These are phyloP conservation scores for Lyophyllum semitale DNA, from an alignment of 768 basidiomycete genomes.

Conservation along the genomic window DNA sequence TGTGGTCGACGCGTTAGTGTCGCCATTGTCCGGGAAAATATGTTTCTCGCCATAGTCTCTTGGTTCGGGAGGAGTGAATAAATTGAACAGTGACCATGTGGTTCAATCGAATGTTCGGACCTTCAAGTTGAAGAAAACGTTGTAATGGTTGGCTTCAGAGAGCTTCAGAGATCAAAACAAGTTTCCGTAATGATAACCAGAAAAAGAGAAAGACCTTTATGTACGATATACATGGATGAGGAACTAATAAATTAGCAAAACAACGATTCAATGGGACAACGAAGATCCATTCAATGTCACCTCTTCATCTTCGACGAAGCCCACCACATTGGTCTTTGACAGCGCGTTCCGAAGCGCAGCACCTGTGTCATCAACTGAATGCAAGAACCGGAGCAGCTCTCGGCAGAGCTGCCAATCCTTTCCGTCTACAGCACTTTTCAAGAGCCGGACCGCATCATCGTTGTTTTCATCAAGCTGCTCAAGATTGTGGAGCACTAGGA, in stretches of 20 bases:
- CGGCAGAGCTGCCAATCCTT: conserved; percentile 91
- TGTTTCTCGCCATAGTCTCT: conserved; percentile 21
- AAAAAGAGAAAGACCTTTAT: background rate
- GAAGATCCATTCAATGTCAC: conserved; percentile 2
- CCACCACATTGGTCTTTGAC: conserved; percentile 25
- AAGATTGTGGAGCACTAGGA: conserved; percentile 90
- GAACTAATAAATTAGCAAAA: background rate
- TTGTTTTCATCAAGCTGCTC: conserved; percentile 84
- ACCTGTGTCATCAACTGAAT: conserved; percentile 89
- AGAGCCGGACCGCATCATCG: conserved; percentile 77
- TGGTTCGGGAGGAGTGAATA: too few species aligned
- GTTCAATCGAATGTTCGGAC: background rate
- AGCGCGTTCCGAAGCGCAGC: conserved; percentile 65
- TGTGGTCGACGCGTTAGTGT: conserved; percentile 19
- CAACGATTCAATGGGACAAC: conserved; percentile 3
- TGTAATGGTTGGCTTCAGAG: background rate
- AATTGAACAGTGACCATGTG: conserved; percentile 1
- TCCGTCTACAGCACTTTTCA: conserved; percentile 72
- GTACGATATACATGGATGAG: background rate
- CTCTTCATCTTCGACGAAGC: conserved; percentile 14
- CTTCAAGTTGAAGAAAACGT: background rate
- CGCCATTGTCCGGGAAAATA: conserved; percentile 14
- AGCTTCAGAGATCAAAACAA: too few species aligned
- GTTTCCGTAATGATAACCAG: background rate
- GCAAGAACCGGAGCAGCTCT: conserved; percentile 89